Conservation (phyloP, 2,329 filamentous ascomycete genomes). For the Ramichloridium luteum region DNA sequence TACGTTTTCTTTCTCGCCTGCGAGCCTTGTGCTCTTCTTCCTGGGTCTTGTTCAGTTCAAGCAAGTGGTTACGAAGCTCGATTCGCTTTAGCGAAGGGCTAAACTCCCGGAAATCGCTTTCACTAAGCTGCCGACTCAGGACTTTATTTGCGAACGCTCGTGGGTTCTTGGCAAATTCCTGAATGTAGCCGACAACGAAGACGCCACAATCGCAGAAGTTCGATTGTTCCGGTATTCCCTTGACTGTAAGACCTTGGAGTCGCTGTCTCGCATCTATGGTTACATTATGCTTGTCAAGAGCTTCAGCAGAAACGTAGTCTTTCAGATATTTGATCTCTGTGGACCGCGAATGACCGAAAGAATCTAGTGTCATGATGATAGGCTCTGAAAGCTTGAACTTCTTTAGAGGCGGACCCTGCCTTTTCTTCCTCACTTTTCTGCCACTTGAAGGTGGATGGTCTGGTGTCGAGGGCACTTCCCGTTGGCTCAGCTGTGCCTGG, state of each 20-base stretch:
- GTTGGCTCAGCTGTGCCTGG: not conserved
- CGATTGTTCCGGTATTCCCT: conserved; percentile 61
- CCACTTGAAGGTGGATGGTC: too few species aligned
- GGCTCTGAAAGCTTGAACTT: conserved; percentile 34
- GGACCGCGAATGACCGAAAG: conserved; percentile 54
- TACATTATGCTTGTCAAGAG: conserved; percentile 47
- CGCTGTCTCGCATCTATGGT: conserved; percentile 32
- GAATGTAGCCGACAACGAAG: conserved; percentile 72
- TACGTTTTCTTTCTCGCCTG: too few species aligned
- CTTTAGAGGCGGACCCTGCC: conserved; percentile 9
- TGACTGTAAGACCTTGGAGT: conserved; percentile 57
- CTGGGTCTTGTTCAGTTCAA: conserved; percentile 50
- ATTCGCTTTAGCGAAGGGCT: conserved; percentile 47
- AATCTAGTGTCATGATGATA: conserved; percentile 78
- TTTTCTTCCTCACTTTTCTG: conserved; percentile 13
- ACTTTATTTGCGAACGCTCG: conserved; percentile 56
- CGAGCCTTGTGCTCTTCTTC: conserved; percentile 29
- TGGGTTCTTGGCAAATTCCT: conserved; percentile 67
- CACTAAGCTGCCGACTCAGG: conserved; percentile 50
- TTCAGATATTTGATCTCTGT: conserved; percentile 56
- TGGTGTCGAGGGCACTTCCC: conserved; percentile 1
- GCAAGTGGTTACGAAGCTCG: conserved; percentile 54
- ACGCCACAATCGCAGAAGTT: conserved; percentile 87
- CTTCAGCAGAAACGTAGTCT: conserved; percentile 66
- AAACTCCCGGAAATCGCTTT: conserved; percentile 43